phyloP scores from a whole-genome alignment of 2,329 filamentous ascomycete species.

The Trichoderma sp. region DNA sequence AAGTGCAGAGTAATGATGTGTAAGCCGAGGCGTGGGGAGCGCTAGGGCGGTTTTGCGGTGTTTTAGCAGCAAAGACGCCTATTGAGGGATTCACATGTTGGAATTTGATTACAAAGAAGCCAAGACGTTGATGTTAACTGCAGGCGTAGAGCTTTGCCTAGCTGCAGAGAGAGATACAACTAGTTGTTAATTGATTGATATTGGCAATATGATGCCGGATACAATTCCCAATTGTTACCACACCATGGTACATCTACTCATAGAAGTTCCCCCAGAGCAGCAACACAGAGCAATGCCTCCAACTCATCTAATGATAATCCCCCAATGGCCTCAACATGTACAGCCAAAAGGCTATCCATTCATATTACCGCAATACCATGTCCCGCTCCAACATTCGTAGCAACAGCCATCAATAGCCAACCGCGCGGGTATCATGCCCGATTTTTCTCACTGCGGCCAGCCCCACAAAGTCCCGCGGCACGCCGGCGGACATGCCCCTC shows the following conservation, averaged over 20 bases:
- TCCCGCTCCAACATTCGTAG: not conserved
- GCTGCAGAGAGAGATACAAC: not conserved
- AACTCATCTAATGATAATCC: not conserved
- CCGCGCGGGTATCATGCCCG: conserved; percentile 10
- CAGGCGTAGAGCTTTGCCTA: not conserved
- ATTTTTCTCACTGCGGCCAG: not conserved
- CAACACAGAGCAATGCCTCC: not conserved
- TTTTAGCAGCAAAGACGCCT: not conserved
- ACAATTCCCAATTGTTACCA: not conserved
- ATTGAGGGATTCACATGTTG: not conserved
- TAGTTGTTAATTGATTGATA: not conserved
- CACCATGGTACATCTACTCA: not conserved
- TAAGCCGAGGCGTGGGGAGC: conserved; percentile 11
- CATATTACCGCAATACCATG: not conserved
- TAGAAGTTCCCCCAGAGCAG: not conserved
- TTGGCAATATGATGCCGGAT: not conserved
- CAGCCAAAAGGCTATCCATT: not conserved
- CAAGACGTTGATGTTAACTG: not conserved
- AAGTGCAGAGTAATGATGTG: conserved; percentile 13
- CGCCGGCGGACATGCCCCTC: conserved; percentile 3
- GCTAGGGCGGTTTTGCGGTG: not conserved
- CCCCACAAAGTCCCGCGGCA: conserved; percentile 11
- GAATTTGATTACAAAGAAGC: not conserved
- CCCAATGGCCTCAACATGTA: not conserved
- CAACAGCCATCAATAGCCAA: not conserved